These are phyloP conservation scores for Alternaria brassicicola DNA, from an alignment of 2,329 filamentous ascomycete genomes.

Conservation along the genomic window DNA sequence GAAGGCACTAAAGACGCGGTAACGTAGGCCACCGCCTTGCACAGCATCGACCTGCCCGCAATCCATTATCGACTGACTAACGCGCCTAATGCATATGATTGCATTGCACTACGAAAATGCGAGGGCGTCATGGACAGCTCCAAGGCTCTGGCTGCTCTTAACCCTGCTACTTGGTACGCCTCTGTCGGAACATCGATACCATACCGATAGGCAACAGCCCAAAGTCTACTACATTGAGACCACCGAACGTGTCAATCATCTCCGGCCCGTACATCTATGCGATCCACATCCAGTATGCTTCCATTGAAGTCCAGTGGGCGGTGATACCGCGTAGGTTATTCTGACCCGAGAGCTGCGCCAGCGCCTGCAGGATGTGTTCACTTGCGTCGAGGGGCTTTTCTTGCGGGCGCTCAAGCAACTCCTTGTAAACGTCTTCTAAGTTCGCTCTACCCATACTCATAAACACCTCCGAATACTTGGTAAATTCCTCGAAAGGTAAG, in stretches of 20 bases:
- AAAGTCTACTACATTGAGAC: constrained; percentile 43
- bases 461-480: constrained; percentile 28
- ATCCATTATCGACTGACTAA: background rate
- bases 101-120: background rate
- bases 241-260: constrained; percentile 43
- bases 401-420: constrained; percentile 28
- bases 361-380: constrained; percentile 27
- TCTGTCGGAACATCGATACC: constrained; percentile 43
- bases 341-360: constrained; percentile 26
- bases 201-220: constrained; percentile 46
- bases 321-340: constrained; percentile 34
- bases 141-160: constrained; percentile 4
- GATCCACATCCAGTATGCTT: constrained; percentile 47
- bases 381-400: constrained; percentile 30
- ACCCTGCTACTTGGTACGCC: constrained; percentile 44
- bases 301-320: constrained; percentile 33
- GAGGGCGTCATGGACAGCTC: background rate
- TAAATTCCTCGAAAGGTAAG: constrained; percentile 38
- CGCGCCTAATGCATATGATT: background rate
- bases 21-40: constrained; percentile 2
- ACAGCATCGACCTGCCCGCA: background rate
- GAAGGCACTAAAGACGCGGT: constrained; percentile 3
- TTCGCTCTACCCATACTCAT: constrained; percentile 11
- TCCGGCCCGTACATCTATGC: constrained; percentile 47
- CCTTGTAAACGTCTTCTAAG: constrained; percentile 22